These are phyloP conservation scores for Myxozyma vanderwaltii DNA, from an alignment of 805 yeast species.

Conservation along the genomic window DNA sequence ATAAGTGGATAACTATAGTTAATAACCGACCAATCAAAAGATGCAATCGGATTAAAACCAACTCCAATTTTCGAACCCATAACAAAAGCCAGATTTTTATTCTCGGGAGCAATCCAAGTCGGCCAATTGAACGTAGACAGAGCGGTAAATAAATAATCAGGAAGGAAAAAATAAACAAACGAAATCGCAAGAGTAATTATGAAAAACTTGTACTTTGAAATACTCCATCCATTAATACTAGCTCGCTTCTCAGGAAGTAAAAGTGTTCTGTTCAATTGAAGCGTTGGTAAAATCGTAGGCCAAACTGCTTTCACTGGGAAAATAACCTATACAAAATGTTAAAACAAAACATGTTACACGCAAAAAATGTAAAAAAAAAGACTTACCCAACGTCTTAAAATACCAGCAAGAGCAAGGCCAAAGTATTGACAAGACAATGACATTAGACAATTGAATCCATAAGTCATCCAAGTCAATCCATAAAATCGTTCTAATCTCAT, in stretches of 20 bases:
- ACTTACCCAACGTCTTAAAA: conserved; percentile 55
- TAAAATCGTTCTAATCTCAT: conserved; percentile 35
- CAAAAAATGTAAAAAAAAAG: not conserved
- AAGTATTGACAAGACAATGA: conserved; percentile 59
- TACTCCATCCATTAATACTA: conserved; percentile 61
- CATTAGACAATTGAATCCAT: conserved; percentile 57
- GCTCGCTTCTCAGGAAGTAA: conserved; percentile 26
- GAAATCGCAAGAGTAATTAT: conserved; percentile 45
- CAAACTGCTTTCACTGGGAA: conserved; percentile 65
- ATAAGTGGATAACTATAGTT: conserved; percentile 45
- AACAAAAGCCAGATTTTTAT: conserved; percentile 60
- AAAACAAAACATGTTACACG: not conserved
- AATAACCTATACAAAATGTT: conserved; percentile 38
- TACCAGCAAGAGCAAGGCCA: conserved; percentile 69
- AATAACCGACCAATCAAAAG: conserved; percentile 63
- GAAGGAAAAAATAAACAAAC: conserved; percentile 61
- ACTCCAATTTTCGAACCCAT: conserved; percentile 69
- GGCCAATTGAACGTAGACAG: conserved; percentile 61
- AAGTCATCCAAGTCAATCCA: conserved; percentile 43
- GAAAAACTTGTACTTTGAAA: conserved; percentile 56
- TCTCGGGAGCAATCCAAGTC: conserved; percentile 63
- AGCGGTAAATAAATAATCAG: conserved; percentile 61
- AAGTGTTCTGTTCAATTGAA: conserved; percentile 42
- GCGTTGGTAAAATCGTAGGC: conserved; percentile 62
- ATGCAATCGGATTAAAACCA: conserved; percentile 63